Evolutionary conservation across 306 rosid species (phyloP), one percentile per base, ranked within the genome.

Genomic region (Coriaria nepalensis): DNA sequence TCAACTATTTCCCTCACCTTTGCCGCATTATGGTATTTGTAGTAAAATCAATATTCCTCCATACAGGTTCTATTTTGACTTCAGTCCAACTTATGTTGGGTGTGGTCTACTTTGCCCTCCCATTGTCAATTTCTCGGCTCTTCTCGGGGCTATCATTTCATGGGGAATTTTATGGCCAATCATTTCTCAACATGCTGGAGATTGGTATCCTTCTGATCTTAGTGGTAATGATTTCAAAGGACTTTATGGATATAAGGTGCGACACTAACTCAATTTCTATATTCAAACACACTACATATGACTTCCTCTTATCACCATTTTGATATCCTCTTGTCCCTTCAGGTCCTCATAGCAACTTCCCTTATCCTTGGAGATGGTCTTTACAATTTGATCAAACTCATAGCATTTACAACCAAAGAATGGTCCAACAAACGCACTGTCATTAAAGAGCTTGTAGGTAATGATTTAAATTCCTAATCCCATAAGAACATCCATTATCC

Each of bases 81-180:
- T 84, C 68, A 81, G 92, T 71, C 82, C 97, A 57, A 90, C 95
- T 39, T 90, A 84, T 79, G 93, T 90, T 63, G 97, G 97, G 49
- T 82, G 93, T 47, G 97, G 97, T 53, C 88, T 90, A 58, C 81
- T 90, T 54, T 84, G 87, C 68, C 82, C 97, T 44, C 95, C 84
- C 69, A 70, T 90, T 52, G 90, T 90, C 50, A 90, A 75, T 67
- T 81, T 88, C 62, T 84, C 94, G 5, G 78, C 59, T 55, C 80
- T 90, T 54, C 41, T 90, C 51, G 97, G 97, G 70, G 97, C 94
- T 62, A 84, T 84, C 64, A 48, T 90, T 55, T 90, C 97, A 9
- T 84, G 95, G 97, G 97, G 97, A 36, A 60, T 84, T 60, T 75
- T 90, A 7, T 84, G 95, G 95, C 97, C 95, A 43, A 66, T 73